These are phyloP conservation scores for Alternaria gansuensis DNA, from an alignment of 2,329 filamentous ascomycete species.

Conservation along the genomic window DNA sequence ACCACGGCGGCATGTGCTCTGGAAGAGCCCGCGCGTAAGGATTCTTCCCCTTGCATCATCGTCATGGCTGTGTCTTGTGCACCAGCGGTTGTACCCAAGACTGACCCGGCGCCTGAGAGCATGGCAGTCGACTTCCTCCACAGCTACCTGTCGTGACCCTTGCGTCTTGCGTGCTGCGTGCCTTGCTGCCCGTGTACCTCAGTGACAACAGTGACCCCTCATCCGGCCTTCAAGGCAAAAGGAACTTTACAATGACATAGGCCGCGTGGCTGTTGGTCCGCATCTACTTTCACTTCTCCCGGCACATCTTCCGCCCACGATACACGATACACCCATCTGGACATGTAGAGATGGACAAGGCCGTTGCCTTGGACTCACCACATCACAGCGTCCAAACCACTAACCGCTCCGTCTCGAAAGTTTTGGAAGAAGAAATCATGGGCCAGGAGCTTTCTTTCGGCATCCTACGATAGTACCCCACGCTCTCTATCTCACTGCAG, in stretches of 20 bases:
- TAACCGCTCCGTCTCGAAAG: not conserved
- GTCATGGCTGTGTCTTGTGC: not conserved
- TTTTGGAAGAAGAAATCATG: not conserved
- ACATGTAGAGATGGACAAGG: not conserved
- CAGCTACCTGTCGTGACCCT: not conserved
- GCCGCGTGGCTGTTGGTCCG: not conserved
- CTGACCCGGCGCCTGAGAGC: not conserved
- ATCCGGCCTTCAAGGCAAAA: slow-evolving; percentile 6
- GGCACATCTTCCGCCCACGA: not conserved
- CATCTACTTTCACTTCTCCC: not conserved
- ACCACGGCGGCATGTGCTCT: slow-evolving; percentile 12
- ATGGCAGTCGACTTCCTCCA: no score
- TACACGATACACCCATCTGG: slow-evolving; percentile 4
- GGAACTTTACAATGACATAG: slow-evolving; percentile 7
- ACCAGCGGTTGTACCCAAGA: not conserved
- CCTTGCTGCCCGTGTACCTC: not conserved
- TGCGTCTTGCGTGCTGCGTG: not conserved
- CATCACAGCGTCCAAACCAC: not conserved
- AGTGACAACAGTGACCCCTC: not conserved
- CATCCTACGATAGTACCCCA: not conserved
- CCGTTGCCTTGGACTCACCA: not conserved
- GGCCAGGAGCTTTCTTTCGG: not conserved
- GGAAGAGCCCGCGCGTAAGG: slow-evolving; percentile 4
- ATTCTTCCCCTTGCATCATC: slow-evolving; percentile 2
- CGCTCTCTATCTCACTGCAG: not conserved